Evolutionary conservation across 2,329 filamentous ascomycete genomes (phyloP).

Genomic region (Venturia carpophila): DNA sequence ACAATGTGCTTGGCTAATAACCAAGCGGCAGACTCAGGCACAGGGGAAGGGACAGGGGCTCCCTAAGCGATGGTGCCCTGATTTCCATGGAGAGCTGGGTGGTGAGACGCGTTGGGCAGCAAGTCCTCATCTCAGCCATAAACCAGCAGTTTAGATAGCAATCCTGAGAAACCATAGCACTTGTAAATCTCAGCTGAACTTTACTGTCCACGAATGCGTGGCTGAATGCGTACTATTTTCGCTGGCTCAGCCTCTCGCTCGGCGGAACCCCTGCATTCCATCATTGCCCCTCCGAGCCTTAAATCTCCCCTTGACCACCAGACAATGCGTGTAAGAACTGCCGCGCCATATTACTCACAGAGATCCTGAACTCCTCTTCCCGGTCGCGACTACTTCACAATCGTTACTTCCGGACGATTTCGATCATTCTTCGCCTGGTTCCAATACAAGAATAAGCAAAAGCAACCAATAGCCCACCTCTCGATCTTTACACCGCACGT

Average conservation of each 20-base stretch:
- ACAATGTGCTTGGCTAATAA: neutral
- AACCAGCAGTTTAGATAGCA: neutral
- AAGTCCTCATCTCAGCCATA: neutral
- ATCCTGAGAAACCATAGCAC: neutral
- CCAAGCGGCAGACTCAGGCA: neutral
- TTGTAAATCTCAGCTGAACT: neutral
- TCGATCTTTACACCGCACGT: slow-evolving; percentile 14
- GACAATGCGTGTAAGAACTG: neutral
- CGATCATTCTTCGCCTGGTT: neutral
- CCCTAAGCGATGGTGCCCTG: neutral
- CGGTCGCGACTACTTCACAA: neutral
- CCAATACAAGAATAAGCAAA: slow-evolving; percentile 5
- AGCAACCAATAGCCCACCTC: neutral
- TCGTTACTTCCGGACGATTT: neutral
- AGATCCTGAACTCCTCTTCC: neutral
- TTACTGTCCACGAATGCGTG: neutral
- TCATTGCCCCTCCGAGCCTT: slow-evolving; percentile 10
- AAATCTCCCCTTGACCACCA: neutral
- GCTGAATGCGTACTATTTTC: neutral
- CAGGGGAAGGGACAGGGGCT: neutral
- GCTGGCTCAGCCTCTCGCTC: neutral
- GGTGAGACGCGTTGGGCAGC: slow-evolving; percentile 5
- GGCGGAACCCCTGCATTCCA: neutral
- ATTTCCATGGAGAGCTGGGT: neutral
- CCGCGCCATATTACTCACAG: neutral